Percentiles rank a stretch among this genome's conserved stretches.
Evolutionary conservation across 345 rosid genomes (phyloP).

Genomic region (Noccaea bulbosa): DNA sequence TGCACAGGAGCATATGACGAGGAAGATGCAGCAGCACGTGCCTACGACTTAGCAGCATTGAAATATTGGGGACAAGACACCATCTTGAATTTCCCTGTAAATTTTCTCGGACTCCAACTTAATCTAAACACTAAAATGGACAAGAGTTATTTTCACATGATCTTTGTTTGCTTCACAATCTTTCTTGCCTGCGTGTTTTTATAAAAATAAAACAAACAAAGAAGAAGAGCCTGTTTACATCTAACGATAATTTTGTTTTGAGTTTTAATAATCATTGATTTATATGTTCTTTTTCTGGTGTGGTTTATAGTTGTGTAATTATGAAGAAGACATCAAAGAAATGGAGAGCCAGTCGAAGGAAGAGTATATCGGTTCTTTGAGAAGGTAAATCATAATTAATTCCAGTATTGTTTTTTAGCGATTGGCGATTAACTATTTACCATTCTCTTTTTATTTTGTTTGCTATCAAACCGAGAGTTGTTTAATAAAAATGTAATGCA

Average conservation of each 20-base stretch:
- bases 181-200: slow-evolving; percentile 1
- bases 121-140: not conserved
- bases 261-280: not conserved
- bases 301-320: slow-evolving; percentile 57
- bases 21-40: slow-evolving; percentile 93
- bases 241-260: not conserved
- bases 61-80: slow-evolving; percentile 94
- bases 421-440: not conserved
- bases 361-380: slow-evolving; percentile 85
- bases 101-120: slow-evolving; percentile 24
- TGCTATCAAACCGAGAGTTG: not conserved
- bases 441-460: not conserved
- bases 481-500: not conserved
- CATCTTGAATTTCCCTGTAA: slow-evolving; percentile 83
- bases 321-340: slow-evolving; percentile 64
- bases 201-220: not conserved
- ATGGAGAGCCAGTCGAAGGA: slow-evolving; percentile 85
- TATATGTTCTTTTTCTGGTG: not conserved
- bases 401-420: not conserved
- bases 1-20: slow-evolving; percentile 84
- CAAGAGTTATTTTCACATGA: slow-evolving; percentile 16
- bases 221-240: not conserved
- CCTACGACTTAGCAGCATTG: slow-evolving; percentile 95
- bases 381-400: slow-evolving; percentile 54
- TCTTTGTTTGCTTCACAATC: slow-evolving; percentile 36